These are phyloP conservation scores for Lecanicillium sp. DNA, from an alignment of 2,329 filamentous ascomycete genomes.

Conservation along the genomic window DNA sequence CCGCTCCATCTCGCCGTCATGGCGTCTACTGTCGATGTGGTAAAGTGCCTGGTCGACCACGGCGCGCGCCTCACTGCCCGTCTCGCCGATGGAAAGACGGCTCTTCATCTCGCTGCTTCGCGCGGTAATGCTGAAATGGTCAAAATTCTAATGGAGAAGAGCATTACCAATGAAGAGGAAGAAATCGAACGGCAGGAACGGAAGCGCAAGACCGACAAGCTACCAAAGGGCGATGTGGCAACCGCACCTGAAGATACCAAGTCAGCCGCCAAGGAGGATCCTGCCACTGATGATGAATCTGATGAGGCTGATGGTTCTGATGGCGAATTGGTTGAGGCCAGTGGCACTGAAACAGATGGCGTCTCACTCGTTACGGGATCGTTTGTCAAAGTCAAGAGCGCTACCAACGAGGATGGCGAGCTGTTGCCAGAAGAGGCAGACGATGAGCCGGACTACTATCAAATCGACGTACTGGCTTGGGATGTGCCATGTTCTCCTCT, in stretches of 20 bases:
- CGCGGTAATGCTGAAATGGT: constrained; percentile 64
- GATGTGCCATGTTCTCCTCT: constrained; percentile 66
- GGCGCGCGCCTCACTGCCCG: constrained; percentile 67
- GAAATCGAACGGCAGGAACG: constrained; percentile 51
- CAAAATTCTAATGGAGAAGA: constrained; percentile 64
- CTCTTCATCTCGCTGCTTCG: constrained; percentile 72
- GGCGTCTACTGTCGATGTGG: constrained; percentile 60
- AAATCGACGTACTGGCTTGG: constrained; percentile 74
- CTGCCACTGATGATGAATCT: constrained; percentile 25
- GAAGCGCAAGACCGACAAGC: constrained; percentile 30
- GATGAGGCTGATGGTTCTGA: constrained; percentile 31
- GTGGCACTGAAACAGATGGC: constrained; percentile 43
- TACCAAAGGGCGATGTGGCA: constrained; percentile 12
- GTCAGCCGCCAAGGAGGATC: constrained; percentile 18
- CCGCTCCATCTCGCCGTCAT: constrained; percentile 71
- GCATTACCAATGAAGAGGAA: constrained; percentile 63
- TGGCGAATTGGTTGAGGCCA: constrained; percentile 36
- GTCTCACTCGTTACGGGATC: constrained; percentile 58
- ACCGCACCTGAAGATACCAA: constrained; percentile 7
- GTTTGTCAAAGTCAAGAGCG: constrained; percentile 58
- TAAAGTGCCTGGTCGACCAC: constrained; percentile 62
- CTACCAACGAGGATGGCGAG: constrained; percentile 27
- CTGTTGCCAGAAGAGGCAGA: constrained; percentile 45
- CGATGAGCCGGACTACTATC: constrained; percentile 70
- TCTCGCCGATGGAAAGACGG: constrained; percentile 71